Evolutionary conservation across 2,329 filamentous ascomycete genomes (phyloP).

Genomic region (Cyphellophora attinorum): DNA sequence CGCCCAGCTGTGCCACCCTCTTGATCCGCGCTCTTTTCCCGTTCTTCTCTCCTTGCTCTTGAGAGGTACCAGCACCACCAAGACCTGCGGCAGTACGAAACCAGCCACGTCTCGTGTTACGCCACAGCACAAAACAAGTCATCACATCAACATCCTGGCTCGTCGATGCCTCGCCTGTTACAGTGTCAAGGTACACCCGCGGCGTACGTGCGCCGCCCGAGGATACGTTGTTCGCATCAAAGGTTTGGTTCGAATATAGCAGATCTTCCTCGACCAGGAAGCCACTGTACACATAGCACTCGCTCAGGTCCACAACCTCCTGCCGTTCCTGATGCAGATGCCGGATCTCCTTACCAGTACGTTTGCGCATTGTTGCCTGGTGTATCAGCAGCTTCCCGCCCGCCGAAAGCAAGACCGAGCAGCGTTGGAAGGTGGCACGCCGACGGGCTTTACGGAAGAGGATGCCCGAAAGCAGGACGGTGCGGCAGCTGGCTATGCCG

Average conservation of each 20-base stretch:
- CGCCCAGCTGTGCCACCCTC: conserved; percentile 51
- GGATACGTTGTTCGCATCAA: conserved; percentile 17
- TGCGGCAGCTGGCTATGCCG: conserved; percentile 52
- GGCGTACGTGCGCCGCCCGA: conserved; percentile 14
- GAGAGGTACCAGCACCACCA: conserved; percentile 22
- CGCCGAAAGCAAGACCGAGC: conserved; percentile 47
- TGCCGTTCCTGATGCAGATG: conserved; percentile 56
- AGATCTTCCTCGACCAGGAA: conserved; percentile 53
- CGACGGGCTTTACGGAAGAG: conserved; percentile 56
- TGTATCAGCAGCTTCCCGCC: conserved; percentile 54
- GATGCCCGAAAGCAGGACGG: conserved; percentile 51
- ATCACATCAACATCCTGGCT: conserved; percentile 19
- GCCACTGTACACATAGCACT: conserved; percentile 59
- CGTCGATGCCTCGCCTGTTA: conserved; percentile 17
- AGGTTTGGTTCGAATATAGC: conserved; percentile 28
- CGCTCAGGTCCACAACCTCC: conserved; percentile 47
- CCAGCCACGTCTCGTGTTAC: conserved; percentile 15
- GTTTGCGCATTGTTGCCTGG: conserved; percentile 46
- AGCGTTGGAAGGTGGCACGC: conserved; percentile 52
- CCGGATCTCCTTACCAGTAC: conserved; percentile 45
- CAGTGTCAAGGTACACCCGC: conserved; percentile 21
- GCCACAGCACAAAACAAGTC: conserved; percentile 20
- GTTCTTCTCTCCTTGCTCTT: conserved; percentile 10
- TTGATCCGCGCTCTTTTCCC: conserved; percentile 31
- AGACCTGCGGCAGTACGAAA: conserved; percentile 21